Conservation (phyloP, 768 basidiomycete genomes). For the Hebeloma cylindrosporum region DNA sequence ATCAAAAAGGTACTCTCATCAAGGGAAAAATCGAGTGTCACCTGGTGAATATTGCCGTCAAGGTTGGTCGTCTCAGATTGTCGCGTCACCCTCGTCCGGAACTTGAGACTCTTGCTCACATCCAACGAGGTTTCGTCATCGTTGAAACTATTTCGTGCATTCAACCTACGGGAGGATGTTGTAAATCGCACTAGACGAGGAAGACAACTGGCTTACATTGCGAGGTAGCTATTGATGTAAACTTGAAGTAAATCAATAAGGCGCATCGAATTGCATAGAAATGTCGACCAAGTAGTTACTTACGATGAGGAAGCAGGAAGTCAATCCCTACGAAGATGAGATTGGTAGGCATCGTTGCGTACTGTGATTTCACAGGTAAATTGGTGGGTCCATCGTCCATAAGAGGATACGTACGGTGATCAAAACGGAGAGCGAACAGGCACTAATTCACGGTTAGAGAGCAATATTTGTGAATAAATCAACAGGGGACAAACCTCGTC, state of each 20-base stretch:
- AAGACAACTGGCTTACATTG: background rate
- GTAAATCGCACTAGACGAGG: background rate
- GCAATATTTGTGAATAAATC: background rate
- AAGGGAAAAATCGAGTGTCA: no score
- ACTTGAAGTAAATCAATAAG: background rate
- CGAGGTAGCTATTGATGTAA: background rate
- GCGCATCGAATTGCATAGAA: no score
- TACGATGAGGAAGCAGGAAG: background rate
- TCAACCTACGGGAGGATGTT: background rate
- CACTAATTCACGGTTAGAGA: background rate
- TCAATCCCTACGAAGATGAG: background rate
- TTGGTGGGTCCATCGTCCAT: background rate
- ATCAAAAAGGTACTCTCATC: no score
- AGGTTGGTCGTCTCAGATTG: no score
- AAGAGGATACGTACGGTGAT: background rate
- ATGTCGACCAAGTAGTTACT: no score
- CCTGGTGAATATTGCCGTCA: no score
- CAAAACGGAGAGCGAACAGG: background rate
- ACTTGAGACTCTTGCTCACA: background rate
- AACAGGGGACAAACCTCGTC: no score
- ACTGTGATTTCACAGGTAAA: background rate
- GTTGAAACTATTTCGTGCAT: background rate
- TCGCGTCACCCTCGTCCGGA: no score
- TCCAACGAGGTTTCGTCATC: background rate
- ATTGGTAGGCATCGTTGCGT: background rate